phyloP scores from a whole-genome alignment of 2,329 filamentous ascomycete genomes.

The Talaromyces sp. region DNA sequence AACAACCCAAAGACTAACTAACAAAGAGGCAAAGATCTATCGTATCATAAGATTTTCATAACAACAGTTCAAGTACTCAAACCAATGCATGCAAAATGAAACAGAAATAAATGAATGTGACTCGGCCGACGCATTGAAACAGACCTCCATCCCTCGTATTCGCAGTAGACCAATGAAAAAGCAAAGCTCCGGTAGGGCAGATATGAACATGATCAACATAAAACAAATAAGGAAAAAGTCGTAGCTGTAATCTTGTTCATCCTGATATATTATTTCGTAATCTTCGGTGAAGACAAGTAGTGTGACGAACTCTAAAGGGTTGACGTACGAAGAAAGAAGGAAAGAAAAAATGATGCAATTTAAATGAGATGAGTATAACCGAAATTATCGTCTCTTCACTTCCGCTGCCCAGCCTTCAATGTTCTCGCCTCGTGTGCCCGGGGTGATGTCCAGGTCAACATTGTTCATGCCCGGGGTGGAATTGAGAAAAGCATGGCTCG shows the following conservation, averaged over 20 bases:
- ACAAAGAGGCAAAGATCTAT: slow-evolving; percentile 3
- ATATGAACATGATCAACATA: not conserved
- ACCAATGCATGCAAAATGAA: not conserved
- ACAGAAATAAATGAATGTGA: slow-evolving; percentile 10
- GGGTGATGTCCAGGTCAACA: slow-evolving; percentile 67
- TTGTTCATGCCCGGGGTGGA: slow-evolving; percentile 86
- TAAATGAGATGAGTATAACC: not conserved
- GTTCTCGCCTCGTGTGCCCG: slow-evolving; percentile 80
- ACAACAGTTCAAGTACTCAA: not conserved
- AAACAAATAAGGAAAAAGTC: slow-evolving; percentile 1
- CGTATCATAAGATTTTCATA: slow-evolving; percentile 5
- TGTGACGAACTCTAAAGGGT: not conserved
- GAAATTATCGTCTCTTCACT: slow-evolving; percentile 67
- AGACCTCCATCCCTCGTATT: not conserved
- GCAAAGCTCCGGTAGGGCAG: not conserved
- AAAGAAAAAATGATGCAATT: not conserved
- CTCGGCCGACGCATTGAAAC: not conserved
- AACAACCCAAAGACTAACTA: not conserved
- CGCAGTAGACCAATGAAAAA: not conserved
- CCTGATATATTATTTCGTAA: not conserved
- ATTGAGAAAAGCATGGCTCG: slow-evolving; percentile 74
- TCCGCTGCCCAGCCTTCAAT: slow-evolving; percentile 93
- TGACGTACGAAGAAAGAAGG: not conserved
- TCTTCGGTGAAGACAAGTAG: not conserved
- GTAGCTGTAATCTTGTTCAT: not conserved